A percentile compares a stretch with the other conserved stretches of the same genome.
These are phyloP conservation scores for Centaurea solstitialis DNA, from an alignment of 129 eudicot genomes.

Conservation along the genomic window DNA sequence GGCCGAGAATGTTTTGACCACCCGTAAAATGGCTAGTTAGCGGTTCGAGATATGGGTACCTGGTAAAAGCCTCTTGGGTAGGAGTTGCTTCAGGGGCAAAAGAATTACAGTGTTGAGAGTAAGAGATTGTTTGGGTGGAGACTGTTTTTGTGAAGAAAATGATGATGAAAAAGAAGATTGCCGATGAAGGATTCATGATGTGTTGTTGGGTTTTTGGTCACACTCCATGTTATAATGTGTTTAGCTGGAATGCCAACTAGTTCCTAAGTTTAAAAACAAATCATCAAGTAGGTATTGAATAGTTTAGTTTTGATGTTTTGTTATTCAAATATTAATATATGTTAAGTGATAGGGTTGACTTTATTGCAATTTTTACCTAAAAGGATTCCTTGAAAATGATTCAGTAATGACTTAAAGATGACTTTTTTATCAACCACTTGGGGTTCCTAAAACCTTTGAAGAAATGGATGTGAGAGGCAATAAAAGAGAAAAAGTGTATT, in stretches of 20 bases:
- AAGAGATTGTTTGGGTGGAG: constrained; percentile 34
- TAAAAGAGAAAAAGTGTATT: too few relatives aligned
- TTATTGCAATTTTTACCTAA: too few relatives aligned
- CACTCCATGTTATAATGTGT: neutral
- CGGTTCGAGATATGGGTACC: constrained; percentile 27
- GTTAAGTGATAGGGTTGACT: neutral
- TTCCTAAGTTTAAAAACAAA: neutral
- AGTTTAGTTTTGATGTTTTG: neutral
- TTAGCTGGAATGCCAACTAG: neutral
- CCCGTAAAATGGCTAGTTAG: constrained; percentile 42
- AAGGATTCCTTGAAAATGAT: too few relatives aligned
- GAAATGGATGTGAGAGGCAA: too few relatives aligned
- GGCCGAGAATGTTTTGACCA: constrained; percentile 47
- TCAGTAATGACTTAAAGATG: too few relatives aligned
- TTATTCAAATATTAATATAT: neutral
- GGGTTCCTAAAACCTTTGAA: too few relatives aligned
- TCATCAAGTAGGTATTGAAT: neutral
- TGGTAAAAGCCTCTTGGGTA: constrained; percentile 21
- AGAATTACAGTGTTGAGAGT: constrained; percentile 50
- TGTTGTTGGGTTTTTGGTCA: constrained; percentile 16
- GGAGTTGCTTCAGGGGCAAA: constrained; percentile 49
- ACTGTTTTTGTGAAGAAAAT: constrained; percentile 6
- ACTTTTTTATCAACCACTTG: too few relatives aligned
- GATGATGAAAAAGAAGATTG: constrained; percentile 16
- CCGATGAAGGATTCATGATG: constrained; percentile 27